Conservation (phyloP, 164 flowering plant species). For the Tetracentron sinense region DNA sequence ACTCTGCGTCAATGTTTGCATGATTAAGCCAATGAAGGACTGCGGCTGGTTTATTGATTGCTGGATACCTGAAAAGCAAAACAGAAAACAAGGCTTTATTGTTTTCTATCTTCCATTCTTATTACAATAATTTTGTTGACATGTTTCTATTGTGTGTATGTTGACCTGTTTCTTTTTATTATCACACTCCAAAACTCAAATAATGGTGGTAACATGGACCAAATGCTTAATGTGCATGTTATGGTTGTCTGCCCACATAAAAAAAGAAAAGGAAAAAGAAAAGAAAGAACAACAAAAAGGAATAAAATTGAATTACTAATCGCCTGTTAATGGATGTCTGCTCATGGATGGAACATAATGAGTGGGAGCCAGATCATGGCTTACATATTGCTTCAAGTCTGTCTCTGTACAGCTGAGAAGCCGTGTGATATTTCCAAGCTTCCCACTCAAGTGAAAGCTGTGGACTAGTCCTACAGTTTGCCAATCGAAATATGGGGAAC, state of each 20-base stretch:
- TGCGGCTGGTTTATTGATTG: slow-evolving; percentile 96
- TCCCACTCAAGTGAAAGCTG: slow-evolving; percentile 89
- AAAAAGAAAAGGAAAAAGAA: background rate
- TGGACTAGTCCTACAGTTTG: slow-evolving; percentile 96
- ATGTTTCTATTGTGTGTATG: too few relatives aligned
- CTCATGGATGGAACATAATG: slow-evolving; percentile 99
- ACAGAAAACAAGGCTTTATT: slow-evolving; percentile 4
- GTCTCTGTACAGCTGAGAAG: slow-evolving; percentile 95
- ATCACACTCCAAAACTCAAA: background rate
- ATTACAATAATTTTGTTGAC: too few relatives aligned
- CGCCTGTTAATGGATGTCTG: slow-evolving; percentile 88
- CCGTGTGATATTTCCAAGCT: slow-evolving; percentile 92
- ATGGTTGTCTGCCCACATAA: too few relatives aligned
- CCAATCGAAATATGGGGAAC: slow-evolving; percentile 92
- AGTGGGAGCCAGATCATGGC: slow-evolving; percentile 94
- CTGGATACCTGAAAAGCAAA: slow-evolving; percentile 77
- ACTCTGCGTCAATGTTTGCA: slow-evolving; percentile 82
- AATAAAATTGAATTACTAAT: slow-evolving; percentile 55
- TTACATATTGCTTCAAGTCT: slow-evolving; percentile 63
- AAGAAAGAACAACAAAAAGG: background rate
- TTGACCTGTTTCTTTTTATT: background rate
- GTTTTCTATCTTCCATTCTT: background rate
- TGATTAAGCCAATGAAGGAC: slow-evolving; percentile 97
- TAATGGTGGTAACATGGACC: background rate
- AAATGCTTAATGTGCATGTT: too few relatives aligned